Conservation (phyloP, 2,329 filamentous ascomycete genomes). For the Fusarium chlamydosporum region DNA sequence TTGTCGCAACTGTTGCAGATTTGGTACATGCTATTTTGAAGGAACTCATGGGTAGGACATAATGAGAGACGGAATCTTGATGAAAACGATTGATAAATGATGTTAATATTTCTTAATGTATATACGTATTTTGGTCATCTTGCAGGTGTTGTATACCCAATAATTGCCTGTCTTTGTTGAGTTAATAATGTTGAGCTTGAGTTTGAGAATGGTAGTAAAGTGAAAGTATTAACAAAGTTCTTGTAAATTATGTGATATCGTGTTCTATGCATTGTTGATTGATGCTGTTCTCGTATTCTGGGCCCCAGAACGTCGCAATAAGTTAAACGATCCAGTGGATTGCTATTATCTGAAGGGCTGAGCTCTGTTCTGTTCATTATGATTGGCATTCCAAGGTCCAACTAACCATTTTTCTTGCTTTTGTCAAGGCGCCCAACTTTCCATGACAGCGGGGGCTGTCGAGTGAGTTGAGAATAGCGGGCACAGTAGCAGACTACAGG, state of each 20-base stretch:
- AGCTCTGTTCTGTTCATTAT: not conserved
- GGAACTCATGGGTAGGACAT: constrained; percentile 48
- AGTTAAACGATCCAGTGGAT: too few species aligned
- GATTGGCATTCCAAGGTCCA: not conserved
- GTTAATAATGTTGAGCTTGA: too few species aligned
- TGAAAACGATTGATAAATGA: not conserved
- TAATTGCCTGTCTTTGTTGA: too few species aligned
- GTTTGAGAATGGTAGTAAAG: not conserved
- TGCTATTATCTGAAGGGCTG: too few species aligned
- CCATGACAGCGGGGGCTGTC: not conserved
- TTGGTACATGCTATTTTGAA: constrained; percentile 54
- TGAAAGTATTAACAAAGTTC: not conserved
- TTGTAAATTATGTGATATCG: not conserved
- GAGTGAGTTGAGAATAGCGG: not conserved
- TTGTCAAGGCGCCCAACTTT: not conserved
- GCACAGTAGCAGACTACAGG: too few species aligned
- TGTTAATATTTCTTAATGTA: constrained; percentile 7
- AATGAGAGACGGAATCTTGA: constrained; percentile 9
- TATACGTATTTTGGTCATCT: not conserved
- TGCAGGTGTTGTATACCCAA: not conserved
- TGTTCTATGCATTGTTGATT: not conserved
- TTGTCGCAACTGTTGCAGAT: constrained; percentile 54
- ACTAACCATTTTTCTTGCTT: not conserved
- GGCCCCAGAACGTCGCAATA: not conserved
- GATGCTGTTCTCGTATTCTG: not conserved